Conservation (phyloP, 306 rosid species). For the Rosa persica region DNA sequence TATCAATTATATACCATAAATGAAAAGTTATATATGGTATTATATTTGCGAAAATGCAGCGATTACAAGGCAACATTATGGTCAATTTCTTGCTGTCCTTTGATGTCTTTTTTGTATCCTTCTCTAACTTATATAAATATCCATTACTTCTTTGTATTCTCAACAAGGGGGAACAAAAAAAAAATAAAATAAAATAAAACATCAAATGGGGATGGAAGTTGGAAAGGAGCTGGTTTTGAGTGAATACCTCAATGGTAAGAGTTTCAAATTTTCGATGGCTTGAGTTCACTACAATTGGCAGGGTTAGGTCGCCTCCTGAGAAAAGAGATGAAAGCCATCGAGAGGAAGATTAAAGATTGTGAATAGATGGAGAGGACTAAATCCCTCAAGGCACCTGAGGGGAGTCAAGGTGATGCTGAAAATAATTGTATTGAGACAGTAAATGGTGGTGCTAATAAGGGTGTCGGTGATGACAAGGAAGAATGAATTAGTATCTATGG, state of each 20-base stretch:
- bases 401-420: not conserved
- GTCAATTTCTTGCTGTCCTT: no score
- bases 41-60: no score
- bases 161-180: not conserved
- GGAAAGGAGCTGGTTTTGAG: not conserved
- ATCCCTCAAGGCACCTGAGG: not conserved
- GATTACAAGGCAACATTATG: no score
- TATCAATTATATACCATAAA: no score
- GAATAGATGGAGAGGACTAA: no score
- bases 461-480: not conserved
- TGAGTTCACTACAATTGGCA: not conserved
- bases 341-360: not conserved
- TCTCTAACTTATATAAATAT: not conserved
- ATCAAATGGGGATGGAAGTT: not conserved
- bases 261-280: not conserved
- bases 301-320: not conserved
- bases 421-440: not conserved
- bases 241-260: conserved; percentile 10
- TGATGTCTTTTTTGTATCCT: not conserved
- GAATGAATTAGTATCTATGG: not conserved
- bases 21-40: no score
- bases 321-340: not conserved
- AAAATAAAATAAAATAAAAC: not conserved
- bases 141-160: not conserved
- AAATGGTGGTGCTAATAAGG: not conserved